phyloP scores from a whole-genome alignment of 148 eudicot species.

The Euryodendron excelsum region DNA sequence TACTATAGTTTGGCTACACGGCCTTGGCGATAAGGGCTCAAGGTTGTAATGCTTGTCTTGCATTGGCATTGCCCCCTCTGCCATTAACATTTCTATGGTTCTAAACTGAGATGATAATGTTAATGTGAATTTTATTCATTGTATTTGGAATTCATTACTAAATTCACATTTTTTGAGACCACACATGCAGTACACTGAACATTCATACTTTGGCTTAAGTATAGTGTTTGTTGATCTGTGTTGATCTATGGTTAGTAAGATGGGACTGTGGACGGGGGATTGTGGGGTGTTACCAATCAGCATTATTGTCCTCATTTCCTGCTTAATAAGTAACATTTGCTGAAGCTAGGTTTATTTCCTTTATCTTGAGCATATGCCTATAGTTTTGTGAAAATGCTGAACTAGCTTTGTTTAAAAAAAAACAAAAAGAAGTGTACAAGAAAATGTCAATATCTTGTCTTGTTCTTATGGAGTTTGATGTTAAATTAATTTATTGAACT shows the following conservation, averaged over 20 bases:
- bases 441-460: not conserved
- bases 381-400: not conserved
- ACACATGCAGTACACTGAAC: not conserved
- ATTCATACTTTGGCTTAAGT: no score
- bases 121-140: not conserved
- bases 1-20: constrained; percentile 87
- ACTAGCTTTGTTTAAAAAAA: not conserved
- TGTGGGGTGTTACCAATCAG: not conserved
- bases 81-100: not conserved
- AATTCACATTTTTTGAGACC: not conserved
- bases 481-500: not conserved
- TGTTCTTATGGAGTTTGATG: constrained; percentile 4
- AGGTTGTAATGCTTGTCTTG: constrained; percentile 44
- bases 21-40: constrained; percentile 79
- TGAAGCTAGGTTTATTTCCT: not conserved
- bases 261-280: not conserved
- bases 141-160: not conserved
- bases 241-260: not conserved
- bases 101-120: not conserved
- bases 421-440: not conserved
- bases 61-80: not conserved
- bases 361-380: not conserved
- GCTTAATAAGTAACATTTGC: not conserved
- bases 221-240: not conserved
- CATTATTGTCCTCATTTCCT: not conserved